These are phyloP conservation scores for Nemania abortiva DNA, from an alignment of 2,329 filamentous ascomycete genomes.

Conservation along the genomic window DNA sequence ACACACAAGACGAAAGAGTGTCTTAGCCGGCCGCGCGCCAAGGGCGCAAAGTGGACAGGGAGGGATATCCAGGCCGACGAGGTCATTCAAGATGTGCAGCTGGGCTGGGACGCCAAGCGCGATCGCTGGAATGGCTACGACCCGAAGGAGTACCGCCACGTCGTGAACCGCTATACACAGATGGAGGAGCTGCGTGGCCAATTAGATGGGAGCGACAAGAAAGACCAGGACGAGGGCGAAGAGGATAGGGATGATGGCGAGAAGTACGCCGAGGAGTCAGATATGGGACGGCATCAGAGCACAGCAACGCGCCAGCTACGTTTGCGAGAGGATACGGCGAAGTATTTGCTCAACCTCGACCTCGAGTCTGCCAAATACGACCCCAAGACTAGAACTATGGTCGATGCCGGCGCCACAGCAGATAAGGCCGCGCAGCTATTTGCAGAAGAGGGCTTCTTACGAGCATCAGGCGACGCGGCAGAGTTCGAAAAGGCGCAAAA, in stretches of 20 bases:
- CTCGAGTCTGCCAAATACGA: slow-evolving; percentile 98
- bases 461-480: slow-evolving; percentile 87
- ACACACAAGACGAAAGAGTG: slow-evolving; percentile 97
- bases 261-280: slow-evolving; percentile 92
- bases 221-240: slow-evolving; percentile 60
- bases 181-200: slow-evolving; percentile 79
- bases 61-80: slow-evolving; percentile 95
- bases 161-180: slow-evolving; percentile 91
- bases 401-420: slow-evolving; percentile 82
- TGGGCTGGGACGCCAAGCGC: slow-evolving; percentile 97
- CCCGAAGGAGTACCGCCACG: slow-evolving; percentile 82
- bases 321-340: slow-evolving; percentile 95
- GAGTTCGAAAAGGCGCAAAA: slow-evolving; percentile 91
- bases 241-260: slow-evolving; percentile 70
- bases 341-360: slow-evolving; percentile 94
- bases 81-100: slow-evolving; percentile 81
- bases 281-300: slow-evolving; percentile 94
- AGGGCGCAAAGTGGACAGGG: slow-evolving; percentile 91
- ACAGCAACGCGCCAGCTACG: slow-evolving; percentile 91
- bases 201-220: slow-evolving; percentile 54
- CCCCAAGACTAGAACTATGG: slow-evolving; percentile 92
- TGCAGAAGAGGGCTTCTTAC: slow-evolving; percentile 92
- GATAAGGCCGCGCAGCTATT: slow-evolving; percentile 86
- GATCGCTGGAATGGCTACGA: slow-evolving; percentile 99
- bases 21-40: slow-evolving; percentile 86